Conservation (phyloP, 1,139 yeast species). For the Hyphopichia burtonii region DNA sequence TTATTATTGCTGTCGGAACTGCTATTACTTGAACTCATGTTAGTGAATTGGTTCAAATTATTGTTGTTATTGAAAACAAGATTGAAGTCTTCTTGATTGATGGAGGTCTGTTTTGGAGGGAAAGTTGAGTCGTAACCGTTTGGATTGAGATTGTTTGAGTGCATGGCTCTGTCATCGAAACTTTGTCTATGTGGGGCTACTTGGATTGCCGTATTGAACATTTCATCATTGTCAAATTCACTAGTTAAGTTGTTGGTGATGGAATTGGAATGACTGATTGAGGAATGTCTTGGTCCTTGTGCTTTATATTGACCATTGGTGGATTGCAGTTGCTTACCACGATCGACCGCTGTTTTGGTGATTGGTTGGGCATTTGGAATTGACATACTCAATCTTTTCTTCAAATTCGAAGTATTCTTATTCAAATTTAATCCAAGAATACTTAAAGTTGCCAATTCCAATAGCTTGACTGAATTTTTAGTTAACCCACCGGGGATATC, state of each 20-base stretch:
- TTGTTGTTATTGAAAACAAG: not conserved
- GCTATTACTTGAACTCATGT: not conserved
- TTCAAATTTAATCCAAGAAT: constrained; percentile 39
- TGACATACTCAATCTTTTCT: constrained; percentile 17
- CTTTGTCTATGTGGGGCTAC: not conserved
- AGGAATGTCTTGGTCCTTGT: not conserved
- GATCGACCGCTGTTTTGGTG: constrained; percentile 22
- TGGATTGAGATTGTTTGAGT: not conserved
- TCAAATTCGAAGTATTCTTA: constrained; percentile 11
- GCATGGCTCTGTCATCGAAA: not conserved
- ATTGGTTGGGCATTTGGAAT: constrained; percentile 16
- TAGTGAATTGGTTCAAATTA: not conserved
- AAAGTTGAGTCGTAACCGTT: not conserved
- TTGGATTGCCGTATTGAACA: constrained; percentile 1
- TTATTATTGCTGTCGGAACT: not conserved
- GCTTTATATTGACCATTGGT: not conserved
- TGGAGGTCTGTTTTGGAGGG: not conserved
- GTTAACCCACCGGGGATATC: constrained; percentile 64
- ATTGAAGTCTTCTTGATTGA: not conserved
- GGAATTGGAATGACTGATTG: not conserved
- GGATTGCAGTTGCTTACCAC: constrained; percentile 5
- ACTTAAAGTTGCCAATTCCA: constrained; percentile 59
- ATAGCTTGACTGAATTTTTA: constrained; percentile 49
- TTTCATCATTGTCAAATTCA: constrained; percentile 1
- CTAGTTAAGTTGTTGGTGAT: not conserved